These are phyloP conservation scores for Komagataella pastoris DNA, from an alignment of 805 yeast genomes.

Conservation along the genomic window DNA sequence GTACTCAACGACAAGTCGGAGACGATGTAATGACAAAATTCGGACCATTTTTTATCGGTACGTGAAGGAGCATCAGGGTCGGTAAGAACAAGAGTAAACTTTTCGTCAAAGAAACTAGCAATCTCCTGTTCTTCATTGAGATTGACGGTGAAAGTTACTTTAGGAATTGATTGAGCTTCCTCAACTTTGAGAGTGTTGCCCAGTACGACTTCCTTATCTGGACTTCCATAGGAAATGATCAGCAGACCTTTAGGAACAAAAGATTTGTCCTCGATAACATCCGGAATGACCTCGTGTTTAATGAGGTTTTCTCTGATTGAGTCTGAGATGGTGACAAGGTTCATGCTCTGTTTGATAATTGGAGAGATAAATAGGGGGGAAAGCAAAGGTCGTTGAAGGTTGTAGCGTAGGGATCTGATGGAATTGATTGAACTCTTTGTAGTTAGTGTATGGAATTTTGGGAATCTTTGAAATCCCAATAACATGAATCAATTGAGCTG, in stretches of 20 bases:
- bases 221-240: conserved; percentile 46
- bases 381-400: background rate
- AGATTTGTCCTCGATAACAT: conserved; percentile 28
- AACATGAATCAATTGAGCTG: background rate
- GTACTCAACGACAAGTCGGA: conserved; percentile 36
- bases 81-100: conserved; percentile 66
- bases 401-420: background rate
- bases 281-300: conserved; percentile 38
- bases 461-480: background rate
- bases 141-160: conserved; percentile 50
- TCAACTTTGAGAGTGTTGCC: conserved; percentile 60
- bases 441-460: background rate
- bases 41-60: conserved; percentile 78
- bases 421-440: background rate
- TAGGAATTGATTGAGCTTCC: conserved; percentile 59
- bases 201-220: conserved; percentile 47
- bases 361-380: background rate
- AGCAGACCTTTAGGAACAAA: conserved; percentile 37
- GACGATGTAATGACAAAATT: conserved; percentile 65
- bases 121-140: conserved; percentile 23
- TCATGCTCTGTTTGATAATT: conserved; percentile 13
- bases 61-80: conserved; percentile 93
- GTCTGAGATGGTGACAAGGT: conserved; percentile 38
- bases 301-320: conserved; percentile 35
- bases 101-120: conserved; percentile 29